Conservation (phyloP, 2,329 filamentous ascomycete genomes). For the Lecanicillium sp. region DNA sequence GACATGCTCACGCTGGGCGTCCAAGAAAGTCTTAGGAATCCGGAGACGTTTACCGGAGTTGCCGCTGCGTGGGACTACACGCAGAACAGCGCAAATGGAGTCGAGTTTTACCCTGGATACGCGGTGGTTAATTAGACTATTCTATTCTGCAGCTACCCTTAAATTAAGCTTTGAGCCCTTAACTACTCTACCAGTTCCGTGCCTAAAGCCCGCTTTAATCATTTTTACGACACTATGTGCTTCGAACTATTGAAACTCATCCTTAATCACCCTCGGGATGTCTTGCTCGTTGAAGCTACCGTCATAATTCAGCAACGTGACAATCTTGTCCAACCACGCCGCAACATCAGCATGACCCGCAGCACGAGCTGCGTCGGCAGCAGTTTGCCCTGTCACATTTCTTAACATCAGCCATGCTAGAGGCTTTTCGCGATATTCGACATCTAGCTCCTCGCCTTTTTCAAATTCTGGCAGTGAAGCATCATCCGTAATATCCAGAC, state of each 20-base stretch:
- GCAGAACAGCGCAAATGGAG: not conserved
- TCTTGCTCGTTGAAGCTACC: not conserved
- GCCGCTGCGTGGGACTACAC: too few relatives aligned
- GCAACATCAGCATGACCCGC: not conserved
- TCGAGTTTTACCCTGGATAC: not conserved
- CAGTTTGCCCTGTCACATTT: not conserved
- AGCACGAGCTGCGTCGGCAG: not conserved
- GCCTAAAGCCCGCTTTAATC: too few relatives aligned
- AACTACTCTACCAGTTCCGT: too few relatives aligned
- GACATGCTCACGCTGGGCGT: too few relatives aligned
- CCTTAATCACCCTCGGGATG: not conserved
- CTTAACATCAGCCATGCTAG: not conserved
- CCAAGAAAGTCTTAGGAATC: too few relatives aligned
- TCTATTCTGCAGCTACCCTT: not conserved
- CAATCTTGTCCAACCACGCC: slow-evolving; percentile 1
- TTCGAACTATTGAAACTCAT: not conserved
- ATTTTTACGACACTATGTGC: too few relatives aligned
- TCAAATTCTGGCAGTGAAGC: not conserved
- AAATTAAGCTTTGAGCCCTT: too few relatives aligned
- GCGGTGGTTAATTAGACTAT: not conserved
- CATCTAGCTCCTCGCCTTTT: not conserved
- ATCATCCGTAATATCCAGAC: not conserved
- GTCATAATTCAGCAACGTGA: not conserved
- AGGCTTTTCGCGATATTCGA: not conserved
- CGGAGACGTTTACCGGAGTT: too few relatives aligned